These are phyloP conservation scores for Cordyceps cicadae DNA, from an alignment of 2,329 filamentous ascomycete genomes.

Conservation along the genomic window DNA sequence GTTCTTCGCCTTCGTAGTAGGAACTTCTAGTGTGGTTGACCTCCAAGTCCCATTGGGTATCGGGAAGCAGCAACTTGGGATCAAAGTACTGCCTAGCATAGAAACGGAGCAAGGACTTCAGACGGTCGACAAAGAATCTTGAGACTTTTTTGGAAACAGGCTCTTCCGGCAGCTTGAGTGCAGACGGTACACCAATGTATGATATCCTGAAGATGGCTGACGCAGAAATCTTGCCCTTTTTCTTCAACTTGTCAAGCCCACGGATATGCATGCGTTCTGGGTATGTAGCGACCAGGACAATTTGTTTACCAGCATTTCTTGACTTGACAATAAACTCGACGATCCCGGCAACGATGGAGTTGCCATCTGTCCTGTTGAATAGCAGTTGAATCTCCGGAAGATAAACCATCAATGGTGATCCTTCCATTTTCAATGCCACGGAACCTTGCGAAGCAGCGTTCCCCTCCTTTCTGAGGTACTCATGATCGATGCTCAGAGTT, in stretches of 20 bases:
- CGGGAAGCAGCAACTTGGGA: neutral
- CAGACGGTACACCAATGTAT: neutral
- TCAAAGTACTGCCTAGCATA: neutral
- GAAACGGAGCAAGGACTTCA: neutral
- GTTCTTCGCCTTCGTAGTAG: neutral
- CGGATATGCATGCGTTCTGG: too few relatives aligned
- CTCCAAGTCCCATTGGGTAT: neutral
- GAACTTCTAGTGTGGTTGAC: neutral
- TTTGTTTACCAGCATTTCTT: neutral
- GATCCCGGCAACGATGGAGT: neutral
- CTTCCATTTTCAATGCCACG: neutral
- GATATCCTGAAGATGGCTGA: neutral
- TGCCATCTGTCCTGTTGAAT: neutral
- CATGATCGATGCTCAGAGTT: neutral
- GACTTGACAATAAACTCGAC: neutral
- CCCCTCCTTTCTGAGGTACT: neutral
- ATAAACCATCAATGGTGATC: neutral
- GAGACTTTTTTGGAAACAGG: neutral
- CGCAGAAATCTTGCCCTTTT: neutral
- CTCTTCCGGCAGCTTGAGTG: neutral
- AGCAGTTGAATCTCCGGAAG: neutral
- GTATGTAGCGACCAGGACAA: neutral
- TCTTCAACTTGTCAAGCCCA: rapidly evolving
- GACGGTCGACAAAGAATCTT: neutral
- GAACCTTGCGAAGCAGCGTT: neutral